phyloP scores from a whole-genome alignment of 192 early-diverging fungal species.

The Pilaira anomala region DNA sequence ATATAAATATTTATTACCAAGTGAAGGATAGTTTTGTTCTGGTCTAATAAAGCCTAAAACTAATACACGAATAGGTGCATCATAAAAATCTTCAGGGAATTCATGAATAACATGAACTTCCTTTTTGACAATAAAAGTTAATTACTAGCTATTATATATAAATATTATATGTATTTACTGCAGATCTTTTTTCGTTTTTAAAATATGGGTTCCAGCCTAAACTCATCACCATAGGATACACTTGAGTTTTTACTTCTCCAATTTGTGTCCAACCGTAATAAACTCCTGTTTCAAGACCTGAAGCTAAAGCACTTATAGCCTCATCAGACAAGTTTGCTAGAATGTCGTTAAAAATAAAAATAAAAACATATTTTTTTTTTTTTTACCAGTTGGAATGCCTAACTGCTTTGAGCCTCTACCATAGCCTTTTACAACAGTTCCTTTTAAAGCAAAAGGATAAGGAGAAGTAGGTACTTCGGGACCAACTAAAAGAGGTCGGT shows the following conservation, averaged over 20 bases:
- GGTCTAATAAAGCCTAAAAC: slow-evolving; percentile 87
- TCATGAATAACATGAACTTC: slow-evolving; percentile 96
- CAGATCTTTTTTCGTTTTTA: slow-evolving; percentile 94
- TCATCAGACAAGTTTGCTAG: slow-evolving; percentile 88
- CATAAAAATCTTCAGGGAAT: slow-evolving; percentile 91
- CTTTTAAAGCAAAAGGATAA: slow-evolving; percentile 77
- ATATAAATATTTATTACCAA: slow-evolving; percentile 61
- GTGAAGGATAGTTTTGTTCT: slow-evolving; percentile 81
- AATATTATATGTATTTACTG: slow-evolving; percentile 45
- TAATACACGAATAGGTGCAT: slow-evolving; percentile 72
- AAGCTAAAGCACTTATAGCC: slow-evolving; percentile 61
- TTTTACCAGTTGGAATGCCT: slow-evolving; percentile 91
- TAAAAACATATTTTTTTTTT: background rate
- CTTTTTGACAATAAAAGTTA: no score
- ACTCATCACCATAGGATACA: slow-evolving; percentile 98
- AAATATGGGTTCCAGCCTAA: slow-evolving; percentile 99
- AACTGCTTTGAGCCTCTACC: slow-evolving; percentile 95
- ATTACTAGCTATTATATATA: background rate
- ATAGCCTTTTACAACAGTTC: slow-evolving; percentile 85
- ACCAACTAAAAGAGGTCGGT: slow-evolving; percentile 64
- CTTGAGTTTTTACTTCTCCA: slow-evolving; percentile 41
- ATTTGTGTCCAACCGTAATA: slow-evolving; percentile 95
- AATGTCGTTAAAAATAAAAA: background rate
- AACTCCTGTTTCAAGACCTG: slow-evolving; percentile 77
- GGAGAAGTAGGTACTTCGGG: slow-evolving; percentile 56